Evolutionary conservation across 192 early-diverging fungal genomes (phyloP), one percentile per base, ranked within the genome.

Genomic region (Mortierella antarctica): DNA sequence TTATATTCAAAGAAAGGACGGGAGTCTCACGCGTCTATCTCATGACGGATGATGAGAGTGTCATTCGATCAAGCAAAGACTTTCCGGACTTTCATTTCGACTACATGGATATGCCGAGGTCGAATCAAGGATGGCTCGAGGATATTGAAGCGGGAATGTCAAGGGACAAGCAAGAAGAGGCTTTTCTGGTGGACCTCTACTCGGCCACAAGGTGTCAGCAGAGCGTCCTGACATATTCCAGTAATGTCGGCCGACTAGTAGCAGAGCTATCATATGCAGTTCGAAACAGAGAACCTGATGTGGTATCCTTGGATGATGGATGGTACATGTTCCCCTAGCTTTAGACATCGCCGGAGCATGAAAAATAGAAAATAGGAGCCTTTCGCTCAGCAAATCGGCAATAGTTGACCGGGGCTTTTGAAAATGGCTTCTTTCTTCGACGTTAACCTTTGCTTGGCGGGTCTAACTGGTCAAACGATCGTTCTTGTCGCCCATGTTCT

Each of bases 41-140:
- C 45, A 67, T 74, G 72, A 55, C 72, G 18, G 72, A 74, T 42
- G 72, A 74, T 20, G 47, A 51, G 5, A 7, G 54, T 20, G 65
- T 74, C 3, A 74, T 74, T 20, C 7, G 62, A 41, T 51, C 63
- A 12, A 66, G 63, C 39, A 31, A 67, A 41, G n/a, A 67, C 51
- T 14, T 17, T 31, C 1, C 31, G 11, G 21, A 61, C 44, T 74
- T 61, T n/a, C 41, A 62, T 23, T 62, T 67, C 39, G 21, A 53
- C 11, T 74, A 54, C 51, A 9, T 42, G 58, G 15, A 61, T 55
- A n/a, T 74, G 58, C 31, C 56, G 62, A 56, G 72, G 58, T 47
- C 72, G 17, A 74, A 74, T 44, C 17, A 67, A 20, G 64, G 65
- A 44, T 74, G 72, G 72, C 14, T n/a, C 5, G 48, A n/a, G 41